Evolutionary conservation across 768 basidiomycete genomes (phyloP).

Genomic region (Antrodiella citrinella): DNA sequence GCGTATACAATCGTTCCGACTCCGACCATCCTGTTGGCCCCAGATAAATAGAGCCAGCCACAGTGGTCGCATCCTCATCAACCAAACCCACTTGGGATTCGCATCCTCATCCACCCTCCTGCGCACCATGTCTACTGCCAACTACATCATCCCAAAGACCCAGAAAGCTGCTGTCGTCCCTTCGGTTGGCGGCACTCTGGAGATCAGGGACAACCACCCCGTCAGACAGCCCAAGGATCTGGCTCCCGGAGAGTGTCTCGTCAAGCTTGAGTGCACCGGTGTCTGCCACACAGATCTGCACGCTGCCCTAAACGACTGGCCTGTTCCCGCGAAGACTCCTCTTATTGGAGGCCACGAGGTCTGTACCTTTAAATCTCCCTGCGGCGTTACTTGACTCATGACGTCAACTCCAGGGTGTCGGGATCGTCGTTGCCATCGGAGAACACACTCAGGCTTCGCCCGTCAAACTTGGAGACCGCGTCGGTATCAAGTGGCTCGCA

Average conservation of each 20-base stretch:
- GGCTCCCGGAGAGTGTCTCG: constrained; percentile 61
- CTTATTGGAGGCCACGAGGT: constrained; percentile 68
- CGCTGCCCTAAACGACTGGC: constrained; percentile 75
- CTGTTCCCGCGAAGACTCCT: constrained; percentile 51
- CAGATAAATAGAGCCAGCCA: not conserved
- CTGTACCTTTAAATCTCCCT: not conserved
- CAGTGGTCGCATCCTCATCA: not conserved
- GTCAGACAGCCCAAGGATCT: constrained; percentile 50
- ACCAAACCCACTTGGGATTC: not conserved
- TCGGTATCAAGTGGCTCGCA: constrained; percentile 80
- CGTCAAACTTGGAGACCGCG: constrained; percentile 69
- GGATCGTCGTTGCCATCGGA: constrained; percentile 74
- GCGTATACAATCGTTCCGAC: not conserved
- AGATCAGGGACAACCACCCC: constrained; percentile 37
- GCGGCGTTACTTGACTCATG: not conserved
- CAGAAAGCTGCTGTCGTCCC: constrained; percentile 35
- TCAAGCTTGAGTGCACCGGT: constrained; percentile 70
- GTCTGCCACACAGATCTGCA: constrained; percentile 88
- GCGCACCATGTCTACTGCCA: constrained; percentile 14
- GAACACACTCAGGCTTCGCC: constrained; percentile 47
- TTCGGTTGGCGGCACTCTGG: constrained; percentile 21
- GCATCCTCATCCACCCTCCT: not conserved
- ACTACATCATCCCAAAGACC: constrained; percentile 30
- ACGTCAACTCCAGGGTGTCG: constrained; percentile 60
- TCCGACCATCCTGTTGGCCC: not conserved